These are phyloP conservation scores for Lasiosphaeriaceae sp. DNA, from an alignment of 495 filamentous ascomycete genomes.

Conservation along the genomic window DNA sequence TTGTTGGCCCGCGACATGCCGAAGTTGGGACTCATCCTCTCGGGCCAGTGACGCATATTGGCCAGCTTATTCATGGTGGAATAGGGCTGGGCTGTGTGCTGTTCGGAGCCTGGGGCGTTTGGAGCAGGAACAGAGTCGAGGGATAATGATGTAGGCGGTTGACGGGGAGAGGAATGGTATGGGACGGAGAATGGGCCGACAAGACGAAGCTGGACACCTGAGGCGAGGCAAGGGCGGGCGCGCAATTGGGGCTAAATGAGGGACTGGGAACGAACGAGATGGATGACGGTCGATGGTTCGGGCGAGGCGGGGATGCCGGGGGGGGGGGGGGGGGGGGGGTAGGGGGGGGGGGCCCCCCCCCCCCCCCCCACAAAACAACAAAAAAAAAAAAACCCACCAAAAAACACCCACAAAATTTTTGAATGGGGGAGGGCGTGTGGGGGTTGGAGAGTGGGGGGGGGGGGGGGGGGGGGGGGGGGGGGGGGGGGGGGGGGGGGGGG, in stretches of 20 bases:
- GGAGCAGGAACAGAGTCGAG: background rate
- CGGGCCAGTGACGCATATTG: conserved; percentile 92
- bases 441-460: no score
- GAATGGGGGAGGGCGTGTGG: no score
- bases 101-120: background rate
- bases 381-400: no score
- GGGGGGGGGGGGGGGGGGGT: no score
- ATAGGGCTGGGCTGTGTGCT: conserved; percentile 7
- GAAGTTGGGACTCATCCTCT: conserved; percentile 81
- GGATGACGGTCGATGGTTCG: conserved; percentile 16
- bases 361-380: no score
- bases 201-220: background rate
- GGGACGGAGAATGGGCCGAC: background rate
- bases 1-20: conserved; percentile 66
- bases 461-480: no score
- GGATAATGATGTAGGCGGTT: background rate
- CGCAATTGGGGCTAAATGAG: conserved; percentile 29
- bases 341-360: no score
- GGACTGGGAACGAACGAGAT: conserved; percentile 19
- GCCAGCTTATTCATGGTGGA: conserved; percentile 87
- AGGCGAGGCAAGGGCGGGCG: background rate
- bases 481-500: no score
- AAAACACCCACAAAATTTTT: no score
- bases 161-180: conserved; percentile 18
- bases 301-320: conserved; percentile 5